Evolutionary conservation across 1,139 yeast genomes (phyloP), one percentile per base, ranked within the genome.

Genomic region (Candida tetrigidarum): DNA sequence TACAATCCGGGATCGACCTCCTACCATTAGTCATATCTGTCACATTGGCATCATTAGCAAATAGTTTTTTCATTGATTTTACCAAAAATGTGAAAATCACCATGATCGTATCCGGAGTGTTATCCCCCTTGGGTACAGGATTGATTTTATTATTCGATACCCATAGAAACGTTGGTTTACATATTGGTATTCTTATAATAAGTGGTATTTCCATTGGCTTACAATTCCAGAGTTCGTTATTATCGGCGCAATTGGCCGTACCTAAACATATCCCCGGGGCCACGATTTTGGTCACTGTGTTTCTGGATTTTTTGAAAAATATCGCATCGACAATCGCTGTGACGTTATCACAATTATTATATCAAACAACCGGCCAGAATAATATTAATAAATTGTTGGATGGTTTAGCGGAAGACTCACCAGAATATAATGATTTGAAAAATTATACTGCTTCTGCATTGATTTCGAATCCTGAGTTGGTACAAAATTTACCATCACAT

Each of bases 161-260:
- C 12, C 49, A 69, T 43, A 69, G 81, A 1, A 54, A 67, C 1
- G 53, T 57, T 16, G 60, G 69, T 5, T 56, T 65, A 41, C 67
- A 72, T 37, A 80, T 84, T 47, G 90, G 90, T 0, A 63, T 74
- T 10, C 60, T 77, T 34, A 76, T 84, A 26, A 55, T 81, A 5
- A 69, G 74, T 5, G 90, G 90, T 45, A 56, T 81, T 19, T 74
- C 82, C 0, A 63, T 76, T 41, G 90, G 91, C 1, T 53, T 76
- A 18, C 67, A 70, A 42, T 68, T 82, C 53, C 91, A 83, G 59
- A 65, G 81, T 27, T 62, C 79, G 1, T 54, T 80, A 37, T 57
- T 84, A 18, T 64, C 81, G 12, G 72, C 78, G 6, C 90, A 84
- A 56, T 57, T 83, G 27, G 64, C 69, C 35, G 81, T 85, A 1